A percentile compares a stretch with the other conserved stretches of the same genome.
These are phyloP conservation scores for Cephalotrichum gorgonifer DNA, from an alignment of 2,329 filamentous ascomycete species.

Conservation along the genomic window DNA sequence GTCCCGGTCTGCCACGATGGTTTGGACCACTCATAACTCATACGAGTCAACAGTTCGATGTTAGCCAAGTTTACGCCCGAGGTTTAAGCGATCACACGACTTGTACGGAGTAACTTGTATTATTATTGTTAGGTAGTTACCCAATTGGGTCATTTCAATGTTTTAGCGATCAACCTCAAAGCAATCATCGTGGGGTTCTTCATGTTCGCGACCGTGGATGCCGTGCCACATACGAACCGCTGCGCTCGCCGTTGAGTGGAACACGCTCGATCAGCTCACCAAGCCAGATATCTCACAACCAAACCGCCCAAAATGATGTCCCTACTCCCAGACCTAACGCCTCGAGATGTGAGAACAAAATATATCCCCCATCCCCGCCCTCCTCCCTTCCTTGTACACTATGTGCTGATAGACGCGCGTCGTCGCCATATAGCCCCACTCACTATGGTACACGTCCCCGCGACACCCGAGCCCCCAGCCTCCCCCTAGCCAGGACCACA, in stretches of 20 bases:
- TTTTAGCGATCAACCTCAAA: neutral
- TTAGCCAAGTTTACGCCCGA: neutral
- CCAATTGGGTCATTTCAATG: neutral
- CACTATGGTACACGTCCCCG: conserved; percentile 62
- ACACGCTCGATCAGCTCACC: too few relatives aligned
- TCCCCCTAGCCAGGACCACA: conserved; percentile 21
- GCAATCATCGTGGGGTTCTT: neutral
- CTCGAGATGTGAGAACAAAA: conserved; percentile 58
- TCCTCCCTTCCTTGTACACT: neutral
- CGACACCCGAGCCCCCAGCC: conserved; percentile 31
- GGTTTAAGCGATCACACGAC: neutral
- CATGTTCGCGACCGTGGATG: too few relatives aligned
- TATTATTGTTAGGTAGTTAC: neutral
- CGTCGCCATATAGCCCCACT: conserved; percentile 49
- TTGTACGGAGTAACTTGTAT: too few relatives aligned
- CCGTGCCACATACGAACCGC: too few relatives aligned
- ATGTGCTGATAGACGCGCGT: conserved; percentile 2
- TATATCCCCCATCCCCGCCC: neutral
- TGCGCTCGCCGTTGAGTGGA: too few relatives aligned
- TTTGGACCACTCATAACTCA: too few relatives aligned
- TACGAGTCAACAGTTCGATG: neutral
- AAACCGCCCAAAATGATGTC: conserved; percentile 40
- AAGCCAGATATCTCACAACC: neutral
- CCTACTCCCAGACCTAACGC: conserved; percentile 56
- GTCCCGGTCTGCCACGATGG: too few relatives aligned